Conservation (phyloP, 139 green algal species). For the Haematococcus sp. region DNA sequence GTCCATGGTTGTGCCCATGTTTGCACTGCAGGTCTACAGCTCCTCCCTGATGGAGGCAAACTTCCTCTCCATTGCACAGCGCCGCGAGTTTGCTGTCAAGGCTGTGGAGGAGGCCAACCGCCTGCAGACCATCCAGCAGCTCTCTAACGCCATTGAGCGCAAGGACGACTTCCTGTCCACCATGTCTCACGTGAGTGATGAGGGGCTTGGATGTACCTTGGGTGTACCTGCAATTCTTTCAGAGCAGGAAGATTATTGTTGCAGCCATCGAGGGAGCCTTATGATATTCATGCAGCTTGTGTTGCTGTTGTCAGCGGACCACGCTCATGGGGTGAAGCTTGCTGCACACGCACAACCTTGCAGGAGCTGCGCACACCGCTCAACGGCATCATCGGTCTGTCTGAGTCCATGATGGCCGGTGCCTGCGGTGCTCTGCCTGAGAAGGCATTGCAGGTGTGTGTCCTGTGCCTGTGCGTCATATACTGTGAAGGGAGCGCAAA, state of each 20-base stretch:
- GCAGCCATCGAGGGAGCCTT: no score
- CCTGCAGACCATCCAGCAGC: conserved; percentile 35
- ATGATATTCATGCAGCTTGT: no score
- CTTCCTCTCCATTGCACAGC: conserved; percentile 44
- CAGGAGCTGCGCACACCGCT: conserved; percentile 62
- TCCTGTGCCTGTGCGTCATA: no score
- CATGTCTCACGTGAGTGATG: conserved; percentile 45
- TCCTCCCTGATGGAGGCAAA: conserved; percentile 50
- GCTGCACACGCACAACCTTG: no score
- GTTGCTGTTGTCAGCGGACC: no score
- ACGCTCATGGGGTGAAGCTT: no score
- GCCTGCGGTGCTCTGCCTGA: conserved; percentile 14
- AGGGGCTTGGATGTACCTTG: not conserved
- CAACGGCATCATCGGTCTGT: conserved; percentile 62
- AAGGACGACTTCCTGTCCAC: conserved; percentile 36
- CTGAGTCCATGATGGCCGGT: conserved; percentile 37
- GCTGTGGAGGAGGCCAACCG: conserved; percentile 38
- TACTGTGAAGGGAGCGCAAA: no score
- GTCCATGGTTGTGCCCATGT: no score
- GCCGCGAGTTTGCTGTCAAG: conserved; percentile 24
- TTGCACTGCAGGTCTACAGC: conserved; percentile 32
- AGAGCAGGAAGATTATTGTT: no score
- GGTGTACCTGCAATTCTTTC: no score
- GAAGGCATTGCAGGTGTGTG: no score
- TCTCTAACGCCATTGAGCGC: conserved; percentile 29